Evolutionary conservation across 176 grass and related monocot genomes (phyloP), one percentile per base, ranked within the genome.

Genomic region (Typha latifolia): DNA sequence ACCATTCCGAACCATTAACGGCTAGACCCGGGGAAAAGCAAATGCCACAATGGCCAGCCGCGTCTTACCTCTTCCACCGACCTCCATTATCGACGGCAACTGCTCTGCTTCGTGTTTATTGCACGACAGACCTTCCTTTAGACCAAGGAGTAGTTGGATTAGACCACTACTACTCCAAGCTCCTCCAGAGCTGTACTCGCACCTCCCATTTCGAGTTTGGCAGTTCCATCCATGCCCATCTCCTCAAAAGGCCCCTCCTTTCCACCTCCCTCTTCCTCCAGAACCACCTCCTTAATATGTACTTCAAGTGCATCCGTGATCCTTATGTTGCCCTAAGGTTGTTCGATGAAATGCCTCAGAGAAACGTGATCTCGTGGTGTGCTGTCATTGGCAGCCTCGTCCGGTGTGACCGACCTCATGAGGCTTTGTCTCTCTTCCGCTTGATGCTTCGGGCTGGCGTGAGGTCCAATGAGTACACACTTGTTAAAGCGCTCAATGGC

Each of bases 201-300:
- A 15, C 77, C 14, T 74, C 50, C n/a, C 74, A 84, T 51, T 43
- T 69, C 14, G 63, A 47, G 48, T 73, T 66, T 16, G 77, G 70
- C 47, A 34, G 67, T 9, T 55, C 83, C 32, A 49, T 86, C 56
- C 87, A 90, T 57, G 74, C 67, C n/a, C 66, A 37, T 3, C 70
- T 86, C 50, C 70, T 81, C 77, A 86, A 86, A 68, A 66, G 69
- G 20, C 32, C 66, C 37, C 47, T 86, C 63, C 77, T 81, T 31
- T 50, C 62, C 12, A 61, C 74, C 57, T 24, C 79, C 22, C 11
- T 69, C 1, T 90, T 81, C 67, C 80, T 90, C 3, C 75, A 66
- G 56, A 90, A 90, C 83, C 80, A 90, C 62, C 83, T 86, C 56
- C 80, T 90, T 70, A 76, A 78, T 27, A 81, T 81, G 70, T 90